These are phyloP conservation scores for Microdochium bolleyi DNA, from an alignment of 2,329 filamentous ascomycete species.

Conservation along the genomic window DNA sequence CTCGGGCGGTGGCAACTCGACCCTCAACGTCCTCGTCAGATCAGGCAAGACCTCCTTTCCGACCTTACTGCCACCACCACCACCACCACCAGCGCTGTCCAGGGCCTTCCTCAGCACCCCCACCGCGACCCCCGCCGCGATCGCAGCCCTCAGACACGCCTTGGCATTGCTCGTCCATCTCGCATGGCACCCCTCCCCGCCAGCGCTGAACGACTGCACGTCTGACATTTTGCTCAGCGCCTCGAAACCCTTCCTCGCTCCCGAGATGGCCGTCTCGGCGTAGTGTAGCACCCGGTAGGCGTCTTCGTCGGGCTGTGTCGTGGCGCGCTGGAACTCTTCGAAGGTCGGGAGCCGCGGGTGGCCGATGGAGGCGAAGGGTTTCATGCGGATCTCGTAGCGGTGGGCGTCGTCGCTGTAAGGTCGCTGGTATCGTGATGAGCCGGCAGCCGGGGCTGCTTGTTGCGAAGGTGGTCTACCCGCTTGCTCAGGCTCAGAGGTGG, in stretches of 20 bases:
- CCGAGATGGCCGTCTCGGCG: slow-evolving; percentile 35
- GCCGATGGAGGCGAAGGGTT: slow-evolving; percentile 64
- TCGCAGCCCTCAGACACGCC: slow-evolving; percentile 59
- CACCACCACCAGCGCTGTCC: slow-evolving; percentile 19
- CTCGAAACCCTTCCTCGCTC: slow-evolving; percentile 49
- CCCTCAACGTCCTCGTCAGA: slow-evolving; percentile 16
- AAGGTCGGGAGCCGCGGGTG: slow-evolving; percentile 60
- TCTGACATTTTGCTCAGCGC: slow-evolving; percentile 42
- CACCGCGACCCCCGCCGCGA: slow-evolving; percentile 58
- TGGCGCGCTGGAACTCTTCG: slow-evolving; percentile 46
- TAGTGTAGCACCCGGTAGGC: slow-evolving; percentile 32
- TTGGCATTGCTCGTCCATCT: slow-evolving; percentile 55
- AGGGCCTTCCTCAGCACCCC: slow-evolving; percentile 50
- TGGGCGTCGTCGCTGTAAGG: slow-evolving; percentile 62
- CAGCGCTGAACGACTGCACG: slow-evolving; percentile 44
- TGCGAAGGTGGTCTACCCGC: too few relatives aligned
- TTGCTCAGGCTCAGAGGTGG: too few relatives aligned
- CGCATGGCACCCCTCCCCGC: slow-evolving; percentile 36
- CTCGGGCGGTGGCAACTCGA: slow-evolving; percentile 42
- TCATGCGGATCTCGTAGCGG: slow-evolving; percentile 80
- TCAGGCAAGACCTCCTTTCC: background rate
- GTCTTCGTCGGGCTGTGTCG: slow-evolving; percentile 27
- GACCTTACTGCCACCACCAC: slow-evolving; percentile 1
- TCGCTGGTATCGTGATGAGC: too few relatives aligned
- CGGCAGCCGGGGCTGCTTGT: background rate